Evolutionary conservation across 257 asterid genomes (phyloP).

Genomic region (Henckelia pumila): DNA sequence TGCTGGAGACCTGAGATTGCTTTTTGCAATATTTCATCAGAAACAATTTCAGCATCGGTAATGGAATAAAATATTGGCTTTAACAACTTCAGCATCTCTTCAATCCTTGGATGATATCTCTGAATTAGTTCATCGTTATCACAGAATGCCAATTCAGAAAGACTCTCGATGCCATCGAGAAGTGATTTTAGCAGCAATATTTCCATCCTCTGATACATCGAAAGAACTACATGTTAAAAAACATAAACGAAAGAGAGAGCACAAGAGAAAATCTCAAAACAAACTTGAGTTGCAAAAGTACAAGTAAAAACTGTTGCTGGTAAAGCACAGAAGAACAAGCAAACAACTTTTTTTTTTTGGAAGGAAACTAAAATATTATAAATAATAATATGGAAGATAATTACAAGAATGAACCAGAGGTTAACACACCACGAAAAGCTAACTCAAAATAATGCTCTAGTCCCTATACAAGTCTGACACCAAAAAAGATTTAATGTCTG

Average conservation of each 20-base stretch:
- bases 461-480: too few species aligned
- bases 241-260: conserved; percentile 3
- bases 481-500: too few species aligned
- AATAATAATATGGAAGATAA: too few species aligned
- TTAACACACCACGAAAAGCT: too few species aligned
- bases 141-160: conserved; percentile 47
- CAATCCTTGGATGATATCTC: conserved; percentile 51
- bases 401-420: too few species aligned
- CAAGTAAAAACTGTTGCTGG: not conserved
- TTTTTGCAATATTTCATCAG: conserved; percentile 58
- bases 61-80: conserved; percentile 62
- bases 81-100: conserved; percentile 58
- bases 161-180: conserved; percentile 54
- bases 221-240: conserved; percentile 22
- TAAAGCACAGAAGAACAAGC: not conserved
- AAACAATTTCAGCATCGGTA: conserved; percentile 41
- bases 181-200: conserved; percentile 62
- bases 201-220: conserved; percentile 66
- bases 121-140: conserved; percentile 59
- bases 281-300: not conserved
- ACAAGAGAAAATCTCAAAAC: conserved; percentile 11
- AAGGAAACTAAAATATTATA: too few species aligned
- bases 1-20: conserved; percentile 50
- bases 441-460: too few species aligned
- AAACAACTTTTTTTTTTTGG: too few species aligned